Evolutionary conservation across 2,329 filamentous ascomycete genomes (phyloP).

Genomic region (Aspergillus sp.): DNA sequence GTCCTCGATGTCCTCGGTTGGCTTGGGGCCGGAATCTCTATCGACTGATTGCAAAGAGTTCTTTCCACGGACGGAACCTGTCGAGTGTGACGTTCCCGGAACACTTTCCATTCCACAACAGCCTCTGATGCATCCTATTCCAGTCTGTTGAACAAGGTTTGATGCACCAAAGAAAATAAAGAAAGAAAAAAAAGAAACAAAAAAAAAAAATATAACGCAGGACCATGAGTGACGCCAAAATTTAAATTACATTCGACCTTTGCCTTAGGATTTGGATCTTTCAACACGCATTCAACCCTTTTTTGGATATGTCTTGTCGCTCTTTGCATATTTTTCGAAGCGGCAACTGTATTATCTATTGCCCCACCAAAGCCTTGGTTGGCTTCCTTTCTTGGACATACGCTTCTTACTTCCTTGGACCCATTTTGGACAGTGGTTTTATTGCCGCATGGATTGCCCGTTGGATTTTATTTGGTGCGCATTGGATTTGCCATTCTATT

Average conservation of each 20-base stretch:
- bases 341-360: not conserved
- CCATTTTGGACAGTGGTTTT: too few relatives aligned
- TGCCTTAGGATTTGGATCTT: not conserved
- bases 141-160: too few relatives aligned
- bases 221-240: too few relatives aligned
- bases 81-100: constrained; percentile 23
- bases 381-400: not conserved
- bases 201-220: too few relatives aligned
- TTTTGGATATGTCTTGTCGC: constrained; percentile 9
- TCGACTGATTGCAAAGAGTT: constrained; percentile 22
- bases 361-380: constrained; percentile 6
- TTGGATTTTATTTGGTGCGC: not conserved
- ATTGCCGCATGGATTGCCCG: too few relatives aligned
- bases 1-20: constrained; percentile 30
- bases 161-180: too few relatives aligned
- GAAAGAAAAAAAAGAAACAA: too few relatives aligned
- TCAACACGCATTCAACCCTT: not conserved
- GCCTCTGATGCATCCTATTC: too few relatives aligned
- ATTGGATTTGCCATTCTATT: not conserved
- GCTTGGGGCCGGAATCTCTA: constrained; percentile 20
- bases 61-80: constrained; percentile 21
- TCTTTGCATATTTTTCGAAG: too few relatives aligned
- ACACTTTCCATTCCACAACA: constrained; percentile 19
- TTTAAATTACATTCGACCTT: too few relatives aligned
- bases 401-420: too few relatives aligned